phyloP scores from a whole-genome alignment of 768 basidiomycete species.

The Suillus variegatus region DNA sequence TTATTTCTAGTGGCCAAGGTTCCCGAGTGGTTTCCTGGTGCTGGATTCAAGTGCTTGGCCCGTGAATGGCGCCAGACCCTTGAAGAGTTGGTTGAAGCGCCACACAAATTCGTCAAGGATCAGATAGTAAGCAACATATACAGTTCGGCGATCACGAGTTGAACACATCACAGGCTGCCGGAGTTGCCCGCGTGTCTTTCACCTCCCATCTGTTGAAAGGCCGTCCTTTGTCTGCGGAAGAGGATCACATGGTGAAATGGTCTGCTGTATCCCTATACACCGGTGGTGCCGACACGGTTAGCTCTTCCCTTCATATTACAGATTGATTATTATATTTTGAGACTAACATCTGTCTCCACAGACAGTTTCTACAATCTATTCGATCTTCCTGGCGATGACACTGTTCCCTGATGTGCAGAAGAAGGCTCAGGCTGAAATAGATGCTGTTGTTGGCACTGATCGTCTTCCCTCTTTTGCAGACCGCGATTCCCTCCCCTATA shows the following conservation, averaged over 20 bases:
- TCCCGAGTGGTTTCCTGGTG: slow-evolving; percentile 61
- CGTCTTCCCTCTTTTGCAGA: slow-evolving; percentile 65
- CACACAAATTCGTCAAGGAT: slow-evolving; percentile 59
- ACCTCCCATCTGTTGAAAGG: slow-evolving; percentile 47
- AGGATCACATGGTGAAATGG: background rate
- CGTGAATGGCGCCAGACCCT: slow-evolving; percentile 55
- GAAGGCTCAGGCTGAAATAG: slow-evolving; percentile 66
- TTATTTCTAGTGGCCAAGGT: slow-evolving; percentile 39
- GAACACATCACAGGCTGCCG: slow-evolving; percentile 45
- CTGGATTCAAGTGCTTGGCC: slow-evolving; percentile 54
- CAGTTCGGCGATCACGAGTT: background rate
- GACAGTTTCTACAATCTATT: slow-evolving; percentile 63
- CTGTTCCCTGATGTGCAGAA: slow-evolving; percentile 55
- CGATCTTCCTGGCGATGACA: slow-evolving; percentile 63
- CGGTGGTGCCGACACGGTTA: slow-evolving; percentile 52
- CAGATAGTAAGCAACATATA: slow-evolving; percentile 45
- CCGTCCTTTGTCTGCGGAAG: slow-evolving; percentile 25
- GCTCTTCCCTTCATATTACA: slow-evolving; percentile 11
- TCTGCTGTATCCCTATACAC: slow-evolving; percentile 51
- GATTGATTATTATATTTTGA: background rate
- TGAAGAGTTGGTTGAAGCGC: slow-evolving; percentile 55
- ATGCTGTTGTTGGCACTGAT: slow-evolving; percentile 56
- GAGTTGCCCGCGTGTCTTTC: slow-evolving; percentile 49
- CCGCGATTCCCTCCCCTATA: slow-evolving; percentile 57
- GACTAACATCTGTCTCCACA: slow-evolving; percentile 26